Conservation (phyloP, 352 stramenopile species). For the Globisporangium solare region DNA sequence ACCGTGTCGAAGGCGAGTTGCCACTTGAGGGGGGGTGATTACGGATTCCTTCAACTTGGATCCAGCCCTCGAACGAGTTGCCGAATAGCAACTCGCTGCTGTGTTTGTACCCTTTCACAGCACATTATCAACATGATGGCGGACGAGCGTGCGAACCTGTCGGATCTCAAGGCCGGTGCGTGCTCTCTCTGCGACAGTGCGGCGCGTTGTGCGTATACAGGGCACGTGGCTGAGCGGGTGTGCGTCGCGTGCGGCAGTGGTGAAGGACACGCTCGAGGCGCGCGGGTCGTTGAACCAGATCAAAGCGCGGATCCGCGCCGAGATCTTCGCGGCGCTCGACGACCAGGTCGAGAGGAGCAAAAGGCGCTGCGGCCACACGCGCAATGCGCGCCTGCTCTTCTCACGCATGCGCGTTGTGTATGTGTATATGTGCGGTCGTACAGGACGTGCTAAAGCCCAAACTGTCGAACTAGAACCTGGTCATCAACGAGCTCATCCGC, state of each 20-base stretch:
- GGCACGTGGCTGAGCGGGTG: too few relatives aligned
- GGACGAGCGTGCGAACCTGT: slow-evolving; percentile 29
- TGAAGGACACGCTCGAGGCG: slow-evolving; percentile 81
- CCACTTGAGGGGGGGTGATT: neutral
- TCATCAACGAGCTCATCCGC: slow-evolving; percentile 93
- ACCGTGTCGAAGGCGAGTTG: neutral
- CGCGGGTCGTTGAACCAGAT: slow-evolving; percentile 75
- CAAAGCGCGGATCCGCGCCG: slow-evolving; percentile 76
- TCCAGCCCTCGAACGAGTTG: neutral
- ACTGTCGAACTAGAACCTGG: slow-evolving; percentile 89
- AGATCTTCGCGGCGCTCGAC: slow-evolving; percentile 82
- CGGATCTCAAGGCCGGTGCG: slow-evolving; percentile 56
- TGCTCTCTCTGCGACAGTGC: slow-evolving; percentile 1
- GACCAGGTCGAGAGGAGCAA: slow-evolving; percentile 53
- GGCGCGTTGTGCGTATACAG: too few relatives aligned
- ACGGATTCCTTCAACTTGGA: neutral
- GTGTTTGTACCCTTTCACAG: neutral
- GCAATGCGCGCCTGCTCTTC: neutral
- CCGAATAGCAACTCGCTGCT: slow-evolving; percentile 1
- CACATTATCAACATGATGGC: too few relatives aligned
- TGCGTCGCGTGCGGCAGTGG: slow-evolving; percentile 27
- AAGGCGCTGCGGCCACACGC: neutral
- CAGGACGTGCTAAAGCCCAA: slow-evolving; percentile 60
- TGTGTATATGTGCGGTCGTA: neutral
- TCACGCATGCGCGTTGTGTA: neutral